Base-by-base conservation (phyloP, 208 protist genomes). In the Leishmania guyanensis region DNA sequence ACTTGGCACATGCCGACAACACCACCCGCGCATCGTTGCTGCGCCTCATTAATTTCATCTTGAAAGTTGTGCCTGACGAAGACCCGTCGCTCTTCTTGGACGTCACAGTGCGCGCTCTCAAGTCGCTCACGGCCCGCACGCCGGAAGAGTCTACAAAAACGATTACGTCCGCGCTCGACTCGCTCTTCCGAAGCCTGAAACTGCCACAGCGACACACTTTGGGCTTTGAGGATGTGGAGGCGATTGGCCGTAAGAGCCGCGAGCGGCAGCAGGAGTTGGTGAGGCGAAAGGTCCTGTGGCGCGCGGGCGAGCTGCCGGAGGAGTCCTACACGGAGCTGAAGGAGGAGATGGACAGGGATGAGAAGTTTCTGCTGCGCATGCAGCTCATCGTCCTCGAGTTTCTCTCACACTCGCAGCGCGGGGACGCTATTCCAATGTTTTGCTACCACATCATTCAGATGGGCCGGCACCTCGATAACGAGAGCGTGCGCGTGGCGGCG, bases 321-420 rank as follows among this genome's bases (percentile, higher is more conserved):
- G 86, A 89, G 54, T 82, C 88, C 68, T 91, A 91, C 77, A 85
- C 90, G n/a, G 83, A 91, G 73, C 88, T 98, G 48, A 88, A 91
- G 77, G 91, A 91, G 68, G 91, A 96, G 87, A 95, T 97, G 85
- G 92, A 95, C 78, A 84, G 90, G 17, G 95, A 98, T 72, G 92
- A 97, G 77, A 97, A 97, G 79, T 98, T 97, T 69, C 86, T 98
- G 56, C 87, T 96, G 53, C 92, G 95, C 77, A 98, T 98, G 90
- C 95, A 98, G 88, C 91, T 92, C 77, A 95, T 98, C 77, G 92
- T 97, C 0, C 85, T 95, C 20, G 88, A 90, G 26, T 96, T 93
- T 81, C 89, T 98, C 58, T 96, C 93, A 17, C 81, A 96, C 83
- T 94, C 93, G 12, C 86, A 95, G 77, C 88, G 95, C 39, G 91